Conservation (phyloP, 768 basidiomycete species). For the Tylopilus sp. region DNA sequence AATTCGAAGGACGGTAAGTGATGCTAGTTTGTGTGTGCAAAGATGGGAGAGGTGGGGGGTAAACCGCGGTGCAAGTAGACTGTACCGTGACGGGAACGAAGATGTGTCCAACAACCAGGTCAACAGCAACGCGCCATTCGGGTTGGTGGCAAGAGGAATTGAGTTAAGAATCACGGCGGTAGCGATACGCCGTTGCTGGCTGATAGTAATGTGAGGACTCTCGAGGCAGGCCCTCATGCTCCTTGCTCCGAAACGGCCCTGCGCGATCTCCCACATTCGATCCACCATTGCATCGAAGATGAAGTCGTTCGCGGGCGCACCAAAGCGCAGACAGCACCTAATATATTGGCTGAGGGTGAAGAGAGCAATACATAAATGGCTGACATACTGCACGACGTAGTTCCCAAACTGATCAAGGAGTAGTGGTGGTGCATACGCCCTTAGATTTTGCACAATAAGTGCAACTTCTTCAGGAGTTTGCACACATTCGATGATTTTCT, state of each 20-base stretch:
- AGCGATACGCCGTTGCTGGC: slow-evolving; percentile 93
- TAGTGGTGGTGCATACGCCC: slow-evolving; percentile 90
- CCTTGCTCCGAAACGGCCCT: slow-evolving; percentile 95
- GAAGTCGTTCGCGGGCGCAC: slow-evolving; percentile 86
- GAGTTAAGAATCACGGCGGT: slow-evolving; percentile 95
- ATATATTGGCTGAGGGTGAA: slow-evolving; percentile 5
- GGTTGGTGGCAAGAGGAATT: slow-evolving; percentile 95
- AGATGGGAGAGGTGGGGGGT: slow-evolving; percentile 95
- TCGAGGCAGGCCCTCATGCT: slow-evolving; percentile 98
- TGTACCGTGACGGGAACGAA: slow-evolving; percentile 92
- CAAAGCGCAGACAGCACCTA: slow-evolving; percentile 89
- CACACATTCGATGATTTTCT: slow-evolving; percentile 98
- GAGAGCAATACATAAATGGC: not conserved
- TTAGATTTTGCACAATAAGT: slow-evolving; percentile 80
- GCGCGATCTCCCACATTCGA: slow-evolving; percentile 97
- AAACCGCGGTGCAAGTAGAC: slow-evolving; percentile 90
- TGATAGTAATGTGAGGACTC: slow-evolving; percentile 78
- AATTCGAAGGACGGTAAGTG: slow-evolving; percentile 89
- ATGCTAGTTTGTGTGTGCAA: slow-evolving; percentile 97
- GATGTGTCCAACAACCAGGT: slow-evolving; percentile 98
- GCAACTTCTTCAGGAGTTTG: slow-evolving; percentile 82
- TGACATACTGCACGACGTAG: slow-evolving; percentile 84
- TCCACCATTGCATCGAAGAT: slow-evolving; percentile 98
- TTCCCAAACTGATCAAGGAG: slow-evolving; percentile 93
- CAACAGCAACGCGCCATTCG: slow-evolving; percentile 91